Evolutionary conservation across 2,329 filamentous ascomycete species (phyloP).

Genomic region (Paecilomyces formosus): DNA sequence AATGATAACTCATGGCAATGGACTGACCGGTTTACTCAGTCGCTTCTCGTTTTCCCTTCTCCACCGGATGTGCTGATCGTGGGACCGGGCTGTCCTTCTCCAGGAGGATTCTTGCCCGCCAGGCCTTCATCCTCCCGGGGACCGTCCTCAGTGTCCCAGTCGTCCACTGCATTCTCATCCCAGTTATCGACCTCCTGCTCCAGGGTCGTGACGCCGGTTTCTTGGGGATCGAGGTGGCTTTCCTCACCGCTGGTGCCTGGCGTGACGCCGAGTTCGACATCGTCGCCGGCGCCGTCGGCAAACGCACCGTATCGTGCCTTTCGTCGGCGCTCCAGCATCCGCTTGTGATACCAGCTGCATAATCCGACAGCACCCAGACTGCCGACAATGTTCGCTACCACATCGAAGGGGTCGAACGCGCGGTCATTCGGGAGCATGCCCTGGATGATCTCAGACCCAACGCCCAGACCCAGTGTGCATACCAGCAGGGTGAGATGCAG

Average conservation of each 20-base stretch:
- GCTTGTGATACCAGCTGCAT: constrained; percentile 87
- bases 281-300: constrained; percentile 46
- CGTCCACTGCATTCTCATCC: constrained; percentile 74
- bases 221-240: constrained; percentile 44
- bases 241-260: constrained; percentile 35
- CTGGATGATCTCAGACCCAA: constrained; percentile 53
- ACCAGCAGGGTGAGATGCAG: constrained; percentile 75
- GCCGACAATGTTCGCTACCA: constrained; percentile 79
- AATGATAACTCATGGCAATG: neutral
- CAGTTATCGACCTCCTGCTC: constrained; percentile 87
- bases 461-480: constrained; percentile 58
- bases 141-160: constrained; percentile 55
- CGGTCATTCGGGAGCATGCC: constrained; percentile 64
- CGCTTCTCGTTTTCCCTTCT: constrained; percentile 9
- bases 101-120: neutral
- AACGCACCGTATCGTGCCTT: constrained; percentile 66
- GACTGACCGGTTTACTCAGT: neutral
- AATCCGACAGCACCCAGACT: constrained; percentile 63
- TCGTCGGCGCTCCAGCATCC: constrained; percentile 85
- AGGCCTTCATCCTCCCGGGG: constrained; percentile 16
- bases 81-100: neutral
- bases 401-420: constrained; percentile 71
- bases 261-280: constrained; percentile 64
- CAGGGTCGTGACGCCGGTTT: constrained; percentile 58
- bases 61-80: neutral